Conservation (phyloP, 768 basidiomycete genomes). For the Mycena indigotica region DNA sequence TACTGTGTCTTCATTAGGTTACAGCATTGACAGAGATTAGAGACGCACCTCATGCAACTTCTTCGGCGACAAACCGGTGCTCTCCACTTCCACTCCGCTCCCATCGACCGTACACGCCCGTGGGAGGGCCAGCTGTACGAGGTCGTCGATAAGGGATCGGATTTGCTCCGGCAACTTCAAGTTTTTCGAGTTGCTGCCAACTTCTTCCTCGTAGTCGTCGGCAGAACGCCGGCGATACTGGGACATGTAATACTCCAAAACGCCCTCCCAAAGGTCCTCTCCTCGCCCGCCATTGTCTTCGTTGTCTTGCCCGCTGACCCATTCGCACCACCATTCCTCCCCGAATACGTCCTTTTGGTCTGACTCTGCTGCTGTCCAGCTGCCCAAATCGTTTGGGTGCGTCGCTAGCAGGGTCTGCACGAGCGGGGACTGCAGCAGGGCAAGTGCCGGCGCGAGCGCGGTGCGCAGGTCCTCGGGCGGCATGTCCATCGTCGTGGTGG, state of each 20-base stretch:
- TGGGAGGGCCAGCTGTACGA: not conserved
- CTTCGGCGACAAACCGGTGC: conserved; percentile 70
- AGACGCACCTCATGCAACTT: conserved; percentile 59
- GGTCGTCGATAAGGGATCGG: conserved; percentile 6
- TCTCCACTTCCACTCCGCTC: conserved; percentile 12
- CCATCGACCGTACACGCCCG: not conserved
- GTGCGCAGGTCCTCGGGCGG: not conserved
- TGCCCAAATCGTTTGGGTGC: conserved; percentile 50
- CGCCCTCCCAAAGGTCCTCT: conserved; percentile 26
- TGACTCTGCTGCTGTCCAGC: conserved; percentile 19
- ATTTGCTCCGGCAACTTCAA: not conserved
- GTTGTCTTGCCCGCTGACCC: conserved; percentile 6
- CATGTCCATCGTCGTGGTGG: no score
- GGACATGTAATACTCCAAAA: not conserved
- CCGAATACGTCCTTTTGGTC: conserved; percentile 26
- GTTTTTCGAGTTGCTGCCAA: not conserved
- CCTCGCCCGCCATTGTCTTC: not conserved
- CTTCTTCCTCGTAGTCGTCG: no score
- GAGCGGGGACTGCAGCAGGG: conserved; percentile 11
- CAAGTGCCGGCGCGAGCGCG: not conserved
- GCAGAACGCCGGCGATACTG: no score
- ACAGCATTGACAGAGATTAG: not conserved
- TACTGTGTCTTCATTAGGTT: conserved; percentile 1
- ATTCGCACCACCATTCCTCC: conserved; percentile 41
- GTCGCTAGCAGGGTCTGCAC: conserved; percentile 39